Conservation (phyloP, 805 yeast genomes). For the Ogataea pignaliae region DNA sequence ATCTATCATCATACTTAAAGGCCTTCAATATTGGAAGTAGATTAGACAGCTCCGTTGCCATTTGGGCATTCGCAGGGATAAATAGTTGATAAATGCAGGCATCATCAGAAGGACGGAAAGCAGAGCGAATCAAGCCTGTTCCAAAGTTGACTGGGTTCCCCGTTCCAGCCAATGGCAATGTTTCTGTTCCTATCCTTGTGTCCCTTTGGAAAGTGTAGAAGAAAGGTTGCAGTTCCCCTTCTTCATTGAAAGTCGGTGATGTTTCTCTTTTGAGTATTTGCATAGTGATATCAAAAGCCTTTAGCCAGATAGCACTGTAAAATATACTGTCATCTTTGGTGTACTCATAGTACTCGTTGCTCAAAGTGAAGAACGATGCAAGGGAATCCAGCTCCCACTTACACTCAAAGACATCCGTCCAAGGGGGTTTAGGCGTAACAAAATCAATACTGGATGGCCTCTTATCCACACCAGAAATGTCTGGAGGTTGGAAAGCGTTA, state of each 20-base stretch:
- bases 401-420: constrained; percentile 77
- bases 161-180: constrained; percentile 69
- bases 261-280: constrained; percentile 56
- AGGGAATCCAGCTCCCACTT: constrained; percentile 85
- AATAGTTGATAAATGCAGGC: constrained; percentile 76
- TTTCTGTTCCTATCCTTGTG: constrained; percentile 76
- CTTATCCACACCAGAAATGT: constrained; percentile 40
- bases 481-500: constrained; percentile 89
- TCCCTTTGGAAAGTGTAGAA: constrained; percentile 68
- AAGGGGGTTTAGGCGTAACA: constrained; percentile 68
- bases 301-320: constrained; percentile 47
- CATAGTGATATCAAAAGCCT: constrained; percentile 50
- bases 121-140: constrained; percentile 73
- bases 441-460: constrained; percentile 54
- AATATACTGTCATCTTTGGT: constrained; percentile 48
- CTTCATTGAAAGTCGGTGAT: constrained; percentile 51
- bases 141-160: constrained; percentile 78
- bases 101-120: constrained; percentile 87
- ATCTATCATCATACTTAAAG: constrained; percentile 12
- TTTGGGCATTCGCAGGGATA: constrained; percentile 81
- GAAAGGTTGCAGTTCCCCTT: constrained; percentile 45
- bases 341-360: constrained; percentile 62
- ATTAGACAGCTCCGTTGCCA: constrained; percentile 56
- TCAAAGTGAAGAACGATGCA: constrained; percentile 73
- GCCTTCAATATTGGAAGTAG: constrained; percentile 24